A percentile compares a stretch with the other conserved stretches of the same genome.
phyloP scores from a whole-genome alignment of 78 protist genomes.

The Monocercomonoides exilis region DNA sequence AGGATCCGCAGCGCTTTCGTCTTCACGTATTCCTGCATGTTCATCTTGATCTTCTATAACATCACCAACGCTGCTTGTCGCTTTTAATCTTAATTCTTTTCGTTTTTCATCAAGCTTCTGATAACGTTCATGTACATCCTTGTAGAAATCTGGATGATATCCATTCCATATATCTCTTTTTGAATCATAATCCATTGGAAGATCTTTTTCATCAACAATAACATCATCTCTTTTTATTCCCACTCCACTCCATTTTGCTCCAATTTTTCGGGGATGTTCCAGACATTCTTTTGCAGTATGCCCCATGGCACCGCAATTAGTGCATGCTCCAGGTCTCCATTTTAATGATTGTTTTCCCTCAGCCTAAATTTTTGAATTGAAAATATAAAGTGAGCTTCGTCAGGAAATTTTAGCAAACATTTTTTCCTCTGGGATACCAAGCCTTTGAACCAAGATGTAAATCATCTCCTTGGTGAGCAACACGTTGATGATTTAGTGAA shows the following conservation, averaged over 20 bases:
- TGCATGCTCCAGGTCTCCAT: constrained; percentile 92
- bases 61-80: constrained; percentile 1
- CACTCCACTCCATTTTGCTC: constrained; percentile 63
- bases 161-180: constrained; percentile 85
- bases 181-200: constrained; percentile 51
- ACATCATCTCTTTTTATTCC: constrained; percentile 71
- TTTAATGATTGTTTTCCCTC: constrained; percentile 54
- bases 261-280: constrained; percentile 77
- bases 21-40: constrained; percentile 34
- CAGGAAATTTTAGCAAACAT: neutral
- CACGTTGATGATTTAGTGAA: constrained; percentile 69
- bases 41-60: constrained; percentile 35
- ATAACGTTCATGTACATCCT: neutral
- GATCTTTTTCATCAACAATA: neutral
- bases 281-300: constrained; percentile 62
- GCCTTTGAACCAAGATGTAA: constrained; percentile 9
- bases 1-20: constrained; percentile 29
- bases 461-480: constrained; percentile 2
- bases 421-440: constrained; percentile 51
- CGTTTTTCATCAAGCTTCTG: constrained; percentile 23
- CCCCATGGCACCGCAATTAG: constrained; percentile 93
- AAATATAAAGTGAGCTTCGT: neutral
- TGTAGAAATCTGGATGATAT: constrained; percentile 56
- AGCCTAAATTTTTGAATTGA: neutral
- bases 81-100: neutral